These are phyloP conservation scores for Albugo candida DNA, from an alignment of 352 stramenopile genomes.

Conservation along the genomic window DNA sequence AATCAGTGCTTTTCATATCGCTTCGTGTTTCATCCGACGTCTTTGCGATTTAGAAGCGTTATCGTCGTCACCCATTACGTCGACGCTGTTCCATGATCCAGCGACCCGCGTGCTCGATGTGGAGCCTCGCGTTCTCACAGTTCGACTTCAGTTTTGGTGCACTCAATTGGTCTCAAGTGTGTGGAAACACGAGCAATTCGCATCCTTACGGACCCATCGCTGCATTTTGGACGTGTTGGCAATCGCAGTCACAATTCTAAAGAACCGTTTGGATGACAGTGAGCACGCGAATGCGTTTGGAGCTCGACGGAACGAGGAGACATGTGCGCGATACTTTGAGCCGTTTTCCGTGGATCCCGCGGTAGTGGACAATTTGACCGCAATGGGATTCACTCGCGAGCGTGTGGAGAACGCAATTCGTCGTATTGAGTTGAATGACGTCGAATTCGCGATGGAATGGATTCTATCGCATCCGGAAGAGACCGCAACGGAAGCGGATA, in stretches of 20 bases:
- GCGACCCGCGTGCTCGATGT: slow-evolving; percentile 14
- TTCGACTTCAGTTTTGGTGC: slow-evolving; percentile 43
- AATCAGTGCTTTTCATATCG: slow-evolving; percentile 43
- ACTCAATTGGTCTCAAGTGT: slow-evolving; percentile 29
- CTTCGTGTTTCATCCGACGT: slow-evolving; percentile 31
- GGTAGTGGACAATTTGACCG: slow-evolving; percentile 81
- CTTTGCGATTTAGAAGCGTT: slow-evolving; percentile 50
- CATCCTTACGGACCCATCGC: slow-evolving; percentile 18
- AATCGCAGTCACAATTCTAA: slow-evolving; percentile 50
- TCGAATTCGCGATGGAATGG: slow-evolving; percentile 95
- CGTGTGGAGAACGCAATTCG: slow-evolving; percentile 83
- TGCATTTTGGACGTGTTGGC: slow-evolving; percentile 43
- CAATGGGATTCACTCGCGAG: slow-evolving; percentile 88
- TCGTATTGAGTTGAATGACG: slow-evolving; percentile 73
- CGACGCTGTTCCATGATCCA: slow-evolving; percentile 21
- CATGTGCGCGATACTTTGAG: slow-evolving; percentile 1
- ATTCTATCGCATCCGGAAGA: slow-evolving; percentile 81
- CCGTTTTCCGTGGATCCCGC: slow-evolving; percentile 80
- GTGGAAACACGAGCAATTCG: slow-evolving; percentile 37
- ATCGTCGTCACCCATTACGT: slow-evolving; percentile 35
- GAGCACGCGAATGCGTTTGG: slow-evolving; percentile 8
- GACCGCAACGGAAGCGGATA: background rate
- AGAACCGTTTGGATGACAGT: slow-evolving; percentile 36
- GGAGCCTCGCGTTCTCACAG: slow-evolving; percentile 24
- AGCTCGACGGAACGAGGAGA: background rate